These are phyloP conservation scores for Murraya paniculata DNA, from an alignment of 345 rosid genomes.

Conservation along the genomic window DNA sequence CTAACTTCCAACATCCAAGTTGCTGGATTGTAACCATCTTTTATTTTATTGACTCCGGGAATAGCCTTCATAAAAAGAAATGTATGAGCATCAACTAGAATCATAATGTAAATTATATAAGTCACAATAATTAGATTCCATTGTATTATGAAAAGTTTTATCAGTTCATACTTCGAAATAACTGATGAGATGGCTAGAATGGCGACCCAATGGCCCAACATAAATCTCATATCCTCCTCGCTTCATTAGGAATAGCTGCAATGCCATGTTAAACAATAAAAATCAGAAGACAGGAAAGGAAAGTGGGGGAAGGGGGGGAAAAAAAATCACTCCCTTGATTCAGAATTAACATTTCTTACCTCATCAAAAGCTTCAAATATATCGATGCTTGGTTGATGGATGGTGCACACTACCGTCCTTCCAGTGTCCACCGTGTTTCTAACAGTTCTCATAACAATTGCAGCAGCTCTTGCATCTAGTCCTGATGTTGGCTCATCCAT, in stretches of 20 bases:
- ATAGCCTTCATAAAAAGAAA: conserved; percentile 24
- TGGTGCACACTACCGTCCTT: conserved; percentile 89
- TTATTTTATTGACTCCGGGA: conserved; percentile 34
- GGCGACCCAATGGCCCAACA: conserved; percentile 48
- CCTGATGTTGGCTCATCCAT: conserved; percentile 98
- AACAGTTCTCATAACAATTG: conserved; percentile 87
- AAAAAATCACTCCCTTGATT: not conserved
- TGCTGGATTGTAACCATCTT: conserved; percentile 52
- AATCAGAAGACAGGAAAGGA: not conserved
- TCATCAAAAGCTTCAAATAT: conserved; percentile 90
- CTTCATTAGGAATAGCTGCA: conserved; percentile 44
- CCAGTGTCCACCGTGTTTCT: conserved; percentile 89
- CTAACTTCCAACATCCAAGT: conserved; percentile 60
- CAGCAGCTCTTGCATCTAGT: conserved; percentile 91
- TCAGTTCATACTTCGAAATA: conserved; percentile 41
- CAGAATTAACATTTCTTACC: conserved; percentile 28
- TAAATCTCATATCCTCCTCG: conserved; percentile 49
- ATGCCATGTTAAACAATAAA: not conserved
- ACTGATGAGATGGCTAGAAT: conserved; percentile 31
- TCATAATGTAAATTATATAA: not conserved
- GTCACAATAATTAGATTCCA: not conserved
- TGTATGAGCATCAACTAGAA: not conserved
- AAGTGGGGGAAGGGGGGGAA: not conserved
- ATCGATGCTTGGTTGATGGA: conserved; percentile 90
- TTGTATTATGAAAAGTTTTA: not conserved